Evolutionary conservation across 352 stramenopile genomes (phyloP).

Genomic region (Hyaloperonospora arabidopsidis): DNA sequence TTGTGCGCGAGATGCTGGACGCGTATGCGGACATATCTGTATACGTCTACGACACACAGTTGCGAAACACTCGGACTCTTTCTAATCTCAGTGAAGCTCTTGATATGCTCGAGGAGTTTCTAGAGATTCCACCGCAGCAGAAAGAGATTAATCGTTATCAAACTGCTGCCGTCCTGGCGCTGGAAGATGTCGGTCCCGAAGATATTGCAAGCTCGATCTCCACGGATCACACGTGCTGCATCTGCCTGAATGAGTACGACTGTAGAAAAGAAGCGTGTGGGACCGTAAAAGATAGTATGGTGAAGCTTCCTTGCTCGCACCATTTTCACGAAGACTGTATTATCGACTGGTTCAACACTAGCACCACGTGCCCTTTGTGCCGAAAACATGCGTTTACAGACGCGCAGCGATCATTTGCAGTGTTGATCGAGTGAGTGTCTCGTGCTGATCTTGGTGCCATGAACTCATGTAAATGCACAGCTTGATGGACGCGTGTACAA

Average conservation of each 20-base stretch:
- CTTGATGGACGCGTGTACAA: too few relatives aligned
- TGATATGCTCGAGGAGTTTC: constrained; percentile 35
- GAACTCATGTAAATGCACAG: too few relatives aligned
- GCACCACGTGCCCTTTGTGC: constrained; percentile 60
- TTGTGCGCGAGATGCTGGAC: constrained; percentile 47
- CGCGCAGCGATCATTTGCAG: constrained; percentile 31
- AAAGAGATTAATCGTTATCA: constrained; percentile 45
- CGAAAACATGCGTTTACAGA: constrained; percentile 35
- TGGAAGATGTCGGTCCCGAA: constrained; percentile 42
- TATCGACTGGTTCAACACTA: constrained; percentile 68
- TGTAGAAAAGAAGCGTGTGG: constrained; percentile 18
- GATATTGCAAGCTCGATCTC: constrained; percentile 3
- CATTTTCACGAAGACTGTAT: constrained; percentile 76
- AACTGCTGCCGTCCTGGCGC: constrained; percentile 38
- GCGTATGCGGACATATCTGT: constrained; percentile 57
- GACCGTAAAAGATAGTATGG: constrained; percentile 30
- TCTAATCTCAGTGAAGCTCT: constrained; percentile 30
- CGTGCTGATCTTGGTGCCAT: neutral
- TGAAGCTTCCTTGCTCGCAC: constrained; percentile 55
- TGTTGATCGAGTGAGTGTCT: constrained; percentile 31
- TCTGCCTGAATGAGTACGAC: constrained; percentile 44
- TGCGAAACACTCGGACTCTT: constrained; percentile 14
- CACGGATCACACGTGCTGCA: constrained; percentile 39
- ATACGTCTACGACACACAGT: constrained; percentile 33
- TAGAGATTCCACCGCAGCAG: constrained; percentile 41